These are phyloP conservation scores for Garcia nutans DNA, from an alignment of 345 rosid species.

Conservation along the genomic window DNA sequence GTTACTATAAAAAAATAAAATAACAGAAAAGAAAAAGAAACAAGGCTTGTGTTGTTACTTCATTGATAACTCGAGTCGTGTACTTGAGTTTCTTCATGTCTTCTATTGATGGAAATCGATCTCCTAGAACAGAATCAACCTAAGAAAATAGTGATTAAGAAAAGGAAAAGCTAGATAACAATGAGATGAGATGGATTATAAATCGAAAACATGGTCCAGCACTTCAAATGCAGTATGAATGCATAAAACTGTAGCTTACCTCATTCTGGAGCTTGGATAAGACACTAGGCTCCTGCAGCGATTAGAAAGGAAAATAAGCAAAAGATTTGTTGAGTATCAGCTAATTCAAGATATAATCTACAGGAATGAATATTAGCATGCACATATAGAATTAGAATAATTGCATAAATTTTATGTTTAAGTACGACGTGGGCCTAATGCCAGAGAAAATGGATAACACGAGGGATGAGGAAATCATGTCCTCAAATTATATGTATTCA, in stretches of 20 bases:
- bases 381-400: background rate
- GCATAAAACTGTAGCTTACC: constrained; percentile 40
- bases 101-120: constrained; percentile 72
- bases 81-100: constrained; percentile 90
- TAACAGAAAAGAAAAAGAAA: background rate
- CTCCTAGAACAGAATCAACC: constrained; percentile 92
- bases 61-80: constrained; percentile 88
- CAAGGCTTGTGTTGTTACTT: constrained; percentile 40
- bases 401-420: background rate
- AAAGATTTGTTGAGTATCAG: background rate
- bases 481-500: background rate
- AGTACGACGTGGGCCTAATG: no score
- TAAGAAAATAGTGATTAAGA: constrained; percentile 23
- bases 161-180: background rate
- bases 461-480: background rate
- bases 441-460: no score
- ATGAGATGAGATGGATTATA: background rate
- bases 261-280: constrained; percentile 85
- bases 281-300: constrained; percentile 66
- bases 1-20: background rate
- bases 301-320: constrained; percentile 18
- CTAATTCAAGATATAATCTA: background rate
- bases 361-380: background rate
- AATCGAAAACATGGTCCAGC: constrained; percentile 11
- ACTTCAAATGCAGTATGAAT: background rate